Conservation (phyloP, 169 alveolate genomes). For the Amoebophrya sp. region DNA sequence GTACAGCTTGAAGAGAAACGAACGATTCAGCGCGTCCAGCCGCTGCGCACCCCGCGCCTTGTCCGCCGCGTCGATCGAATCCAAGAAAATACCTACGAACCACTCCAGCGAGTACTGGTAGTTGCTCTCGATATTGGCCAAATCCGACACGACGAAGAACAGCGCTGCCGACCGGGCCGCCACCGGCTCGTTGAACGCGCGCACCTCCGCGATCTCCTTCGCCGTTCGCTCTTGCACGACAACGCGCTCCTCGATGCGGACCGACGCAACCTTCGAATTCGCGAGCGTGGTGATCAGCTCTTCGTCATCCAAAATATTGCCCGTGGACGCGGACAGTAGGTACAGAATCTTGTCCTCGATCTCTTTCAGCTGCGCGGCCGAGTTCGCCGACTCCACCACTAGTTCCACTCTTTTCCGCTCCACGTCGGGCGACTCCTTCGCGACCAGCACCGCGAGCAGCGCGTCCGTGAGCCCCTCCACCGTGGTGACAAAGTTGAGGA, state of each 20-base stretch:
- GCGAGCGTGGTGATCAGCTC: conserved; percentile 79
- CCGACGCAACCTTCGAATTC: conserved; percentile 74
- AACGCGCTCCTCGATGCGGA: conserved; percentile 72
- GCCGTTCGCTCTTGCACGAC: conserved; percentile 47
- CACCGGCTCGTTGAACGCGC: conserved; percentile 78
- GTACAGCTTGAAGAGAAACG: conserved; percentile 44
- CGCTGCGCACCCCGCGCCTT: neutral
- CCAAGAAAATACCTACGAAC: conserved; percentile 56
- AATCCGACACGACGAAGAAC: conserved; percentile 66
- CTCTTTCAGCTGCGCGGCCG: conserved; percentile 54
- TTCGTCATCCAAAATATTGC: conserved; percentile 73
- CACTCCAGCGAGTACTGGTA: conserved; percentile 71
- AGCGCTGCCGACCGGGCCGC: conserved; percentile 77
- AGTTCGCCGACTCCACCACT: conserved; percentile 55
- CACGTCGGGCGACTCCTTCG: conserved; percentile 70
- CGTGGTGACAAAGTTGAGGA: conserved; percentile 85
- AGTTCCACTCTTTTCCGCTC: conserved; percentile 65
- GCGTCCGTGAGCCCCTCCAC: conserved; percentile 77
- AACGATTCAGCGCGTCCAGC: conserved; percentile 7
- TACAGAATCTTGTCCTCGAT: conserved; percentile 66
- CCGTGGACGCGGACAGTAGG: conserved; percentile 63
- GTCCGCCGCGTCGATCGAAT: neutral
- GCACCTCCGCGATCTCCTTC: conserved; percentile 67
- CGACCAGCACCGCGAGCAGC: conserved; percentile 70
- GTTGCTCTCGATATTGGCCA: conserved; percentile 64